Conservation (phyloP, 164 flowering plant genomes). For the Liriodendron chinense region DNA sequence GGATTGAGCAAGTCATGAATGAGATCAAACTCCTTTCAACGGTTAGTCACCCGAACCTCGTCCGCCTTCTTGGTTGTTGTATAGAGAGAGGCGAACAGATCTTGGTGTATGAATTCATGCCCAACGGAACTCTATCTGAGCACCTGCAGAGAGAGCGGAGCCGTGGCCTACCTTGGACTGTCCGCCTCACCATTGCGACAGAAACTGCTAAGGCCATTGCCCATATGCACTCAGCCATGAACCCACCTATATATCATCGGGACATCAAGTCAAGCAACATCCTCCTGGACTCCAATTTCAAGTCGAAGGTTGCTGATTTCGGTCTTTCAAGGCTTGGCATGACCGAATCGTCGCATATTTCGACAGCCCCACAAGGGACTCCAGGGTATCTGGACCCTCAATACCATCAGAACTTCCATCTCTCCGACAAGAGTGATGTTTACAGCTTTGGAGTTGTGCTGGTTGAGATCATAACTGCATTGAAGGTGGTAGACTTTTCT, state of each 20-base stretch:
- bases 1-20: slow-evolving; percentile 71
- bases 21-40: slow-evolving; percentile 82
- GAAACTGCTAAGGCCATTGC: slow-evolving; percentile 86
- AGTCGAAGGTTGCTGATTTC: slow-evolving; percentile 87
- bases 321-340: slow-evolving; percentile 78
- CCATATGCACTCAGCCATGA: slow-evolving; percentile 65
- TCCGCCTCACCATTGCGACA: slow-evolving; percentile 68
- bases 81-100: slow-evolving; percentile 69
- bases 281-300: slow-evolving; percentile 56
- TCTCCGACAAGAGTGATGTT: slow-evolving; percentile 88
- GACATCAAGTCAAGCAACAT: slow-evolving; percentile 94
- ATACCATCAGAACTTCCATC: slow-evolving; percentile 80
- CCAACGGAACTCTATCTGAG: slow-evolving; percentile 80
- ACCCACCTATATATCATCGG: slow-evolving; percentile 83
- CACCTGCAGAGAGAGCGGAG: slow-evolving; percentile 71
- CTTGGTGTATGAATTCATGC: slow-evolving; percentile 87
- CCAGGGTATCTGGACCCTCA: slow-evolving; percentile 95
- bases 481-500: slow-evolving; percentile 70
- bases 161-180: slow-evolving; percentile 58
- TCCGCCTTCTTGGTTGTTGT: slow-evolving; percentile 83
- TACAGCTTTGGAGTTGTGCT: slow-evolving; percentile 95
- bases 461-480: slow-evolving; percentile 76
- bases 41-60: slow-evolving; percentile 78
- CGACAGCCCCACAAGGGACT: slow-evolving; percentile 96
- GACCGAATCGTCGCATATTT: slow-evolving; percentile 65